Evolutionary conservation across 2,329 filamentous ascomycete species (phyloP).

Genomic region (Ophiostoma piceae): DNA sequence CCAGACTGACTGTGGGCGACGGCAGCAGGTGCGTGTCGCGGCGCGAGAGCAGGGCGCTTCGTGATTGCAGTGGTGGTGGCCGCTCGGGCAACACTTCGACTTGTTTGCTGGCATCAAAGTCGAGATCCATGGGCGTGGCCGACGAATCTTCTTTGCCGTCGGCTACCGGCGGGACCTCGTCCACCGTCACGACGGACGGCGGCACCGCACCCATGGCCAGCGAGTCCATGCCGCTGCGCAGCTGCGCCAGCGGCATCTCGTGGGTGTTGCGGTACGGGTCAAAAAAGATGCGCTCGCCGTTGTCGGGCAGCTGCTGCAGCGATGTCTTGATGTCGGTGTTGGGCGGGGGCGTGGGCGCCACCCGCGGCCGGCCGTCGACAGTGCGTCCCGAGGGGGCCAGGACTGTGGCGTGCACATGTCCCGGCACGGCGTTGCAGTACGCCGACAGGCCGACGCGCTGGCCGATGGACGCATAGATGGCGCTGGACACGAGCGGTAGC

Average conservation of each 20-base stretch:
- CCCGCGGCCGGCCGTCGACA: conserved; percentile 47
- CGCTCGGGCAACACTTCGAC: background rate
- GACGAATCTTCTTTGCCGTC: background rate
- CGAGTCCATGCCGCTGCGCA: conserved; percentile 55
- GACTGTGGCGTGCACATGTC: conserved; percentile 78
- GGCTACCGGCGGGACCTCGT: background rate
- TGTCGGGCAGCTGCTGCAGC: conserved; percentile 19
- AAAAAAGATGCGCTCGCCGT: conserved; percentile 63
- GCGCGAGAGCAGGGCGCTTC: background rate
- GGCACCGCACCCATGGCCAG: conserved; percentile 31
- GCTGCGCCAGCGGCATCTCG: conserved; percentile 57
- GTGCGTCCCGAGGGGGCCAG: conserved; percentile 55
- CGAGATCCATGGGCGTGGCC: background rate
- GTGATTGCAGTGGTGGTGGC: background rate
- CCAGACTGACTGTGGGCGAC: conserved; percentile 60
- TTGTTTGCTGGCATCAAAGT: background rate
- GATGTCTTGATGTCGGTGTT: background rate
- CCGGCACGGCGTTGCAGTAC: conserved; percentile 73
- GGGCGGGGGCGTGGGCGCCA: conserved; percentile 23
- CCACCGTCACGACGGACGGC: background rate
- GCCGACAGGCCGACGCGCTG: conserved; percentile 69
- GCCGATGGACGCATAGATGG: conserved; percentile 79
- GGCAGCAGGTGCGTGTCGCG: conserved; percentile 55
- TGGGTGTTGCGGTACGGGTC: conserved; percentile 70
- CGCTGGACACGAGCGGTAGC: conserved; percentile 77